Evolutionary conservation across 208 protist species (phyloP).

Genomic region (Wallacemonas sp.): DNA sequence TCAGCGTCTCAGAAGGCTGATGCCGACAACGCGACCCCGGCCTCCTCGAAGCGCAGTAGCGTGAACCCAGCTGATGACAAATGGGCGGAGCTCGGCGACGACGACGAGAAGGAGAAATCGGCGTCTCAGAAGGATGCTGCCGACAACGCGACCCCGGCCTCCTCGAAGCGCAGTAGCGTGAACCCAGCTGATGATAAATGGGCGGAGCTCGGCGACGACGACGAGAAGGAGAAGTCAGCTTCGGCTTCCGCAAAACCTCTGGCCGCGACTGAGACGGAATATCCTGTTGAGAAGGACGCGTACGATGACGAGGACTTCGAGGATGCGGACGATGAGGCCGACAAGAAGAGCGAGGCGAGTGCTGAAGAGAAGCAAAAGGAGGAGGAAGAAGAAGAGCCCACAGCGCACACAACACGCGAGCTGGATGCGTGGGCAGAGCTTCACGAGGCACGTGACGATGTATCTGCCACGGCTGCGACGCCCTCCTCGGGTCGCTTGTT

Average conservation of each 20-base stretch:
- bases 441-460: conserved; percentile 10
- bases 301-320: conserved; percentile 12
- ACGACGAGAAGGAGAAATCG: conserved; percentile 1
- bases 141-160: not conserved
- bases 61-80: conserved; percentile 3
- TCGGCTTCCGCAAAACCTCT: not conserved
- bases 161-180: conserved; percentile 9
- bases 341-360: conserved; percentile 1
- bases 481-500: not conserved
- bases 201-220: conserved; percentile 4
- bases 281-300: not conserved
- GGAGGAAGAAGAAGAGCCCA: conserved; percentile 9
- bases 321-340: conserved; percentile 1
- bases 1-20: not conserved
- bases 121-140: not conserved
- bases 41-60: conserved; percentile 12
- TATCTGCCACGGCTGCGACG: not conserved
- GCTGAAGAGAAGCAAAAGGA: conserved; percentile 8
- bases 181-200: conserved; percentile 1
- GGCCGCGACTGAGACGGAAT: not conserved
- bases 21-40: not conserved
- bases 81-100: conserved; percentile 3
- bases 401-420: not conserved
- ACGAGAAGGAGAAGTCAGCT: conserved; percentile 8
- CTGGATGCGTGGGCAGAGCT: conserved; percentile 5